A percentile compares a stretch with the other conserved stretches of the same genome.
Evolutionary conservation across 306 rosid species (phyloP).

Genomic region (Elaeagnus macrophylla): DNA sequence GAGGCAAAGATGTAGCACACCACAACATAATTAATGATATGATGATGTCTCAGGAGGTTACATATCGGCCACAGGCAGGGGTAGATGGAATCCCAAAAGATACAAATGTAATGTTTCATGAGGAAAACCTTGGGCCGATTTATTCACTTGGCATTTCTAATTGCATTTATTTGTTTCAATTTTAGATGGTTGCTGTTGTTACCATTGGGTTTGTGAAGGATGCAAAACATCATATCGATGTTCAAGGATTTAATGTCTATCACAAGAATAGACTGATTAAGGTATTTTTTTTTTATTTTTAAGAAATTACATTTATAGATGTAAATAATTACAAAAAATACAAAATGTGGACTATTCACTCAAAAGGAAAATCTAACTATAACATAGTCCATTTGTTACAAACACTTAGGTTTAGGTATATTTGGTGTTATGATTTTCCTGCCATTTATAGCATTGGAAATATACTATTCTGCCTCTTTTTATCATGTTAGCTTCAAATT

Average conservation of each 20-base stretch:
- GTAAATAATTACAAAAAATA: no score
- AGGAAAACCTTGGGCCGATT: not conserved
- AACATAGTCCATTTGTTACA: no score
- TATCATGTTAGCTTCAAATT: not conserved
- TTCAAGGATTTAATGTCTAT: slow-evolving; percentile 89
- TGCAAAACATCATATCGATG: slow-evolving; percentile 86
- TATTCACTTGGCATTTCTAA: slow-evolving; percentile 21
- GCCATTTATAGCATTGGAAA: not conserved
- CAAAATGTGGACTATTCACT: no score
- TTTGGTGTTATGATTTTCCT: not conserved
- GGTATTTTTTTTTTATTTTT: slow-evolving; percentile 36
- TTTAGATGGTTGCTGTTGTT: slow-evolving; percentile 81
- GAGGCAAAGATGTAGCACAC: slow-evolving; percentile 76
- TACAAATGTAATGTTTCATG: slow-evolving; percentile 41
- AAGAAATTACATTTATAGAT: not conserved
- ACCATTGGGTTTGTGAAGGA: slow-evolving; percentile 97
- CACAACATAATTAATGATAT: slow-evolving; percentile 97
- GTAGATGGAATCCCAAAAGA: slow-evolving; percentile 61
- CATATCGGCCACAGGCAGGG: slow-evolving; percentile 68
- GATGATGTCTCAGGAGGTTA: slow-evolving; percentile 91
- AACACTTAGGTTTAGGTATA: no score
- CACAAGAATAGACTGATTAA: slow-evolving; percentile 93
- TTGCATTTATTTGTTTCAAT: slow-evolving; percentile 17
- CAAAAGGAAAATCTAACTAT: no score
- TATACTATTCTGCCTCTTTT: not conserved